Evolutionary conservation across 2,329 filamentous ascomycete species (phyloP).

Genomic region (Akanthomyces muscarius): DNA sequence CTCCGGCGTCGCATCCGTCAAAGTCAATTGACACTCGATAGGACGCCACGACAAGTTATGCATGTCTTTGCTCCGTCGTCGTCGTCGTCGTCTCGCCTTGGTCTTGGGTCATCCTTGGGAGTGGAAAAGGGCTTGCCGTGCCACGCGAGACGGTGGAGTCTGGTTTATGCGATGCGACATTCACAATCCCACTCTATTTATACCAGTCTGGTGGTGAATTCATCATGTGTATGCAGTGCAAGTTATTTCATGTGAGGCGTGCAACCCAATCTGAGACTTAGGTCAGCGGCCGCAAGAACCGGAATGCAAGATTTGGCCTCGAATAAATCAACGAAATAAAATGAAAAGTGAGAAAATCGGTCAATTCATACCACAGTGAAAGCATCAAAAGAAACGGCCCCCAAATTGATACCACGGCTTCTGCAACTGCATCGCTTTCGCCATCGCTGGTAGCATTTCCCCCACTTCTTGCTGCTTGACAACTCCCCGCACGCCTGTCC

Average conservation of each 20-base stretch:
- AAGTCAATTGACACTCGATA: neutral
- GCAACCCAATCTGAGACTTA: constrained; percentile 7
- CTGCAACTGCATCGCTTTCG: neutral
- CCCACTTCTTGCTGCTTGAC: too few species aligned
- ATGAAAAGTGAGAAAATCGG: too few species aligned
- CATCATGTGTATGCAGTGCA: neutral
- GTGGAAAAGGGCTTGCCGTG: neutral
- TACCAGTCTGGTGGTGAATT: neutral
- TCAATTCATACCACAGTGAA: too few species aligned
- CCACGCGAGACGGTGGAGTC: constrained; percentile 9
- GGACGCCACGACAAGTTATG: neutral
- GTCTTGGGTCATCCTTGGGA: neutral
- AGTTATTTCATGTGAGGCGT: neutral
- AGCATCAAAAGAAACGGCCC: neutral
- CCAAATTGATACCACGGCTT: neutral
- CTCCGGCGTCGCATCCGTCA: neutral
- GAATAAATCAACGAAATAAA: too few species aligned
- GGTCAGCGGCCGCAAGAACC: too few species aligned
- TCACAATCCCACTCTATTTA: neutral
- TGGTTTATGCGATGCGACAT: neutral
- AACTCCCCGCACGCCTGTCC: too few species aligned
- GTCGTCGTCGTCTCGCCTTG: too few species aligned
- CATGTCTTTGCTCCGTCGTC: neutral
- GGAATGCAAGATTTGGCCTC: too few species aligned
- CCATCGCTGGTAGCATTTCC: too few species aligned